Evolutionary conservation across 257 asterid species (phyloP).

Genomic region (Penstemon davidsonii): DNA sequence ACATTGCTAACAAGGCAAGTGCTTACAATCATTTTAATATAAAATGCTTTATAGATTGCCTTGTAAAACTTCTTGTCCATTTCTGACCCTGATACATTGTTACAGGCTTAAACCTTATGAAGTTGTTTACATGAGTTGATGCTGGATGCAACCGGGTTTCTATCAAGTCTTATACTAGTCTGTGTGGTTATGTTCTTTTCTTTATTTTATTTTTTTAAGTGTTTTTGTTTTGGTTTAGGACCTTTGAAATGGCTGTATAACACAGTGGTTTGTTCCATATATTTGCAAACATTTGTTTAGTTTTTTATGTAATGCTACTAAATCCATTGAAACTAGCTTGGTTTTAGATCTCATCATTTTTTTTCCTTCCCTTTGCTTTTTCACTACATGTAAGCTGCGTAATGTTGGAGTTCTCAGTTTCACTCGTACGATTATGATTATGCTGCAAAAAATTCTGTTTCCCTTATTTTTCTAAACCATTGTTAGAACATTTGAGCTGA

Average conservation of each 20-base stretch:
- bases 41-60: background rate
- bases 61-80: background rate
- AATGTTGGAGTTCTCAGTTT: too few species aligned
- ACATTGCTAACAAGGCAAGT: conserved; percentile 78
- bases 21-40: background rate
- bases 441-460: too few species aligned
- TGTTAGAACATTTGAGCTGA: too few species aligned
- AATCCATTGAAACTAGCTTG: conserved; percentile 26
- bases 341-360: background rate
- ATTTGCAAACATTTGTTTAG: conserved; percentile 33
- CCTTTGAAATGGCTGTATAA: conserved; percentile 42
- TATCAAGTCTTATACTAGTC: conserved; percentile 42
- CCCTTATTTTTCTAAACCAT: too few species aligned
- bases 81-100: background rate
- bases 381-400: too few species aligned
- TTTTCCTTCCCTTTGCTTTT: background rate
- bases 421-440: too few species aligned
- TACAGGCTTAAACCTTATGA: conserved; percentile 57
- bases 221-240: conserved; percentile 36
- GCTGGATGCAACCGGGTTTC: conserved; percentile 57
- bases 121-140: conserved; percentile 38
- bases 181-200: conserved; percentile 37
- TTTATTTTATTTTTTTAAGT: conserved; percentile 28
- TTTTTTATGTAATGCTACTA: conserved; percentile 34
- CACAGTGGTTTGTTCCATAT: conserved; percentile 33